Evolutionary conservation across 2,329 filamentous ascomycete species (phyloP), one percentile per base, ranked within the genome.

Genomic region (Biscogniauxia sp.): DNA sequence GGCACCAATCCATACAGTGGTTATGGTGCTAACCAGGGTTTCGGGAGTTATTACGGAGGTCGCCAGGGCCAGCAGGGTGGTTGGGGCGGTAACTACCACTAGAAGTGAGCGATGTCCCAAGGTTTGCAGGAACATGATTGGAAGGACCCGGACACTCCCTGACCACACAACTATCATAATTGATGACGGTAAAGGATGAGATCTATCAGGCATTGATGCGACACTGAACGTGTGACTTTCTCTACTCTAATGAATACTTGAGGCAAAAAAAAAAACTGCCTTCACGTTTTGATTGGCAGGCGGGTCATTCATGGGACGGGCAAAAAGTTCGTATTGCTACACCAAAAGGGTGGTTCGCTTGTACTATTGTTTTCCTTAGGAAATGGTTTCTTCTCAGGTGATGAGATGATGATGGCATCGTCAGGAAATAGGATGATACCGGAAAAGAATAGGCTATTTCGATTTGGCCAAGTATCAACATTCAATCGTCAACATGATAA

Each of bases 71-170:
- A 79, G 70, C 80, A 80, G 63, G 79, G 82, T 65, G 83, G 84
- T 69, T 86, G 84, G 84, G 84, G 84, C 67, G 80, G 79, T 68
- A 86, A 86, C 79, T 86, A 86, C 78, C 78, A 83, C 63, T 72
- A 72, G 65, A 61, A 51, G 63, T 68, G 64, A 57, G 60, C 63
- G 54, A 55, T 57, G 58, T 65, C 66, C 57, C 64, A 58, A 37
- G 63, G 65, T 64, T 64, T 60, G 63, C 56, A 64, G 59, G 67
- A 54, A 56, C 53, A 61, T 55, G 61, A 58, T 59, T 61, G 59
- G 62, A 62, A 17, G 60, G 45, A 62, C 57, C 54, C 58, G 54
- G 59, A 53, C 50, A 56, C 53, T 51, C 57, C 58, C 53, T 57
- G 51, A 63, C 52, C 45, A 61, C 57, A 55, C 41, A 54, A 57